Conservation (phyloP, 441 rosid species). For the Erysimum pusillum region DNA sequence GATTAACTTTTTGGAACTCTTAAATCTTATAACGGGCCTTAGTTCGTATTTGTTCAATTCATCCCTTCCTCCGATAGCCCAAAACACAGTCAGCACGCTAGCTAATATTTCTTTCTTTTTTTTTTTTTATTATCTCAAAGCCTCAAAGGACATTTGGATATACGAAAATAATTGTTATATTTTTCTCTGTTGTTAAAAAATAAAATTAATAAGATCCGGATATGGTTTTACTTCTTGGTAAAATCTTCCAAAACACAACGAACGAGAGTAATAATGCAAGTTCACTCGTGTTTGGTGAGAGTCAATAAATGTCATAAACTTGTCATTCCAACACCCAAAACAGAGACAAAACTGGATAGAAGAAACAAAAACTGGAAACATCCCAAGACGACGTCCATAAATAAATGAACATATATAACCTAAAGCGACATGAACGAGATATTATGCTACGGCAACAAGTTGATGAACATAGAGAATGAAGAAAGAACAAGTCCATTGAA, state of each 20-base stretch:
- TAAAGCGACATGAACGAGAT: slow-evolving; percentile 34
- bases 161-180: too few relatives aligned
- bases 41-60: too few relatives aligned
- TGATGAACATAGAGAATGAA: slow-evolving; percentile 34
- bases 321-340: background rate
- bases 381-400: slow-evolving; percentile 25
- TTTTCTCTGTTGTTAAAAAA: too few relatives aligned
- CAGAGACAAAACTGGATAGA: slow-evolving; percentile 16
- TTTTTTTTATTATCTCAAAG: too few relatives aligned
- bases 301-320: background rate
- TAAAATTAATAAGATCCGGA: too few relatives aligned
- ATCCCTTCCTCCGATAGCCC: too few relatives aligned
- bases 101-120: too few relatives aligned
- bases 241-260: background rate
- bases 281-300: background rate
- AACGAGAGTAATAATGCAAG: background rate
- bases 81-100: too few relatives aligned
- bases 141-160: too few relatives aligned
- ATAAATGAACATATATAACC: slow-evolving; percentile 43
- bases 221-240: background rate
- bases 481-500: slow-evolving; percentile 39
- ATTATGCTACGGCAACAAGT: slow-evolving; percentile 40
- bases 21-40: too few relatives aligned
- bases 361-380: slow-evolving; percentile 19
- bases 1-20: background rate